Evolutionary conservation across 352 stramenopile species (phyloP), one percentile per base, ranked within the genome.

Genomic region (Globisporangium solare): DNA sequence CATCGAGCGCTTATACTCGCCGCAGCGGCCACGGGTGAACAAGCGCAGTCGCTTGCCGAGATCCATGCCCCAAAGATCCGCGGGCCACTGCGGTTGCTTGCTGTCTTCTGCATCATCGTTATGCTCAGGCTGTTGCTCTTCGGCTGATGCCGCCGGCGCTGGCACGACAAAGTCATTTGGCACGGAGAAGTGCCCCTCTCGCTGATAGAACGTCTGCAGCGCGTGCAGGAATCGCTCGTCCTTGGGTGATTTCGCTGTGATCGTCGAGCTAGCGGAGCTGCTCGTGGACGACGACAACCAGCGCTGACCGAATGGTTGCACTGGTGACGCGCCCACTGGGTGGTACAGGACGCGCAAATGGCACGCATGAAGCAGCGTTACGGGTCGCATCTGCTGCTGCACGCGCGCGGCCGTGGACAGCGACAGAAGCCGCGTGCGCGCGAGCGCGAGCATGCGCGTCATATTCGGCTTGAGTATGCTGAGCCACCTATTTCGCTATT

Each of bases 111-210:
- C 22, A 15, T 64, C 22, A 15, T 64, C 41, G n/a, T n/a, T 15
- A 11, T 27, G 15, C 17, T 64, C 20, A 11, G 50, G 17, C 3
- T 54, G n/a, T 8, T 40, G 15, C 17, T 64, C 20, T 17, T 56
- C n/a, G 3, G 51, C 47, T 13, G 12, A 20, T 2, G 11, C 22
- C 2, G 35, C 41, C 21, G 61, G 51, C 10, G 22, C 56, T 1
- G 79, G 77, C 21, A 89, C 71, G 6, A 83, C 60, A 49, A 86
- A 90, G 37, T 83, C 66, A 31, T 55, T 64, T 2, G 76, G 74
- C n/a, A 91, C 81, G 1, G 72, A 79, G 62, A 89, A 91, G 56
- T 91, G 76, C n/a, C 81, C 81, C 45, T 91, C 67, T 0, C 67
- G 59, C 40, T 70, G 64, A 55, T 81, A 68, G 60, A 74, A 89